Conservation (phyloP, 768 basidiomycete species). For the Gloeostereum incarnatum region DNA sequence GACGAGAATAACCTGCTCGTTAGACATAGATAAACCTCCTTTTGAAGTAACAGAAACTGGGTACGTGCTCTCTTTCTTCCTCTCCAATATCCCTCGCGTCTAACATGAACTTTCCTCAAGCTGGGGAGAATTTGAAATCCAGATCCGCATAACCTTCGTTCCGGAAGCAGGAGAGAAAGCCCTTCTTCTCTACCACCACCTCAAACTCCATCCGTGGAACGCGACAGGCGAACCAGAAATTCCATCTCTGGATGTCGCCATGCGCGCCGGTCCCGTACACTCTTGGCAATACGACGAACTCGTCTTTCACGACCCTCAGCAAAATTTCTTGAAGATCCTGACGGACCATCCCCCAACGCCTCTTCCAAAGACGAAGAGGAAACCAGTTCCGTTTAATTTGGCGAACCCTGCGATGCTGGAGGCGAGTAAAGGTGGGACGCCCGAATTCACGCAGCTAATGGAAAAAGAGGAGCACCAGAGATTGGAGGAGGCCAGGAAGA, state of each 20-base stretch:
- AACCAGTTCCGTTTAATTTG: slow-evolving; percentile 64
- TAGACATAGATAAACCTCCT: slow-evolving; percentile 88
- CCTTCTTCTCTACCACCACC: slow-evolving; percentile 80
- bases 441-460: slow-evolving; percentile 82
- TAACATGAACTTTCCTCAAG: slow-evolving; percentile 26
- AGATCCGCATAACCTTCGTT: slow-evolving; percentile 85
- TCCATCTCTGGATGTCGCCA: slow-evolving; percentile 56
- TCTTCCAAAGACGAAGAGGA: slow-evolving; percentile 52
- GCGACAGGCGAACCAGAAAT: slow-evolving; percentile 53
- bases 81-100: background rate
- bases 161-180: slow-evolving; percentile 89
- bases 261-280: slow-evolving; percentile 73
- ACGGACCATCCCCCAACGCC: slow-evolving; percentile 78
- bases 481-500: slow-evolving; percentile 67
- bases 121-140: slow-evolving; percentile 98
- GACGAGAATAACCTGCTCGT: slow-evolving; percentile 1
- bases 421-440: slow-evolving; percentile 56
- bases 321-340: slow-evolving; percentile 75
- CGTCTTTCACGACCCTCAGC: slow-evolving; percentile 90
- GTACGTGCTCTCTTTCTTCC: slow-evolving; percentile 24
- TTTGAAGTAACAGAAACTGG: slow-evolving; percentile 97
- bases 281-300: slow-evolving; percentile 99
- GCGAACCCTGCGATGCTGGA: slow-evolving; percentile 56
- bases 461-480: slow-evolving; percentile 80
- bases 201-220: slow-evolving; percentile 92